Evolutionary conservation across 2,329 filamentous ascomycete genomes (phyloP).

Genomic region (Cyclaneusma minus): DNA sequence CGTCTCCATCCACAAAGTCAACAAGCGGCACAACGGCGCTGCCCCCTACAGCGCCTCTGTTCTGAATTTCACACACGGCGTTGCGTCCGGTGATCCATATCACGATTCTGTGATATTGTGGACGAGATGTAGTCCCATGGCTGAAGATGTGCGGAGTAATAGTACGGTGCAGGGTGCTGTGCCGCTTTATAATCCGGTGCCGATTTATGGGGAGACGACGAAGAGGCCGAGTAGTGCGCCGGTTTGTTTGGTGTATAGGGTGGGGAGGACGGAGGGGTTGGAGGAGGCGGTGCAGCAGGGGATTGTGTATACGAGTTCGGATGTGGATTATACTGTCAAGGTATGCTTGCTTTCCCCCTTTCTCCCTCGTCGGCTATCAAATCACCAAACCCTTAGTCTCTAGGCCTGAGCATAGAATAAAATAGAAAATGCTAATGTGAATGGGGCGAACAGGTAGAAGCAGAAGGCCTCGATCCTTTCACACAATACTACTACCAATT

Average conservation of each 20-base stretch:
- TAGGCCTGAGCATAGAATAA: no score
- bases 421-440: no score
- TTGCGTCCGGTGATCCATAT: slow-evolving; percentile 30
- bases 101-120: slow-evolving; percentile 42
- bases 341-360: slow-evolving; percentile 19
- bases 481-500: slow-evolving; percentile 60
- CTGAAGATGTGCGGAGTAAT: slow-evolving; percentile 29
- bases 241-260: slow-evolving; percentile 51
- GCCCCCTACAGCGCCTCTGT: slow-evolving; percentile 13
- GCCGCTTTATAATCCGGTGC: slow-evolving; percentile 28
- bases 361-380: slow-evolving; percentile 4
- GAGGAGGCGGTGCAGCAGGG: slow-evolving; percentile 36
- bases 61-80: slow-evolving; percentile 50
- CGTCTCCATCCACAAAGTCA: slow-evolving; percentile 46
- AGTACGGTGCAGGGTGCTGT: slow-evolving; percentile 26
- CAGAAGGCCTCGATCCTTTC: slow-evolving; percentile 42
- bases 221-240: slow-evolving; percentile 36
- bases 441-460: no score
- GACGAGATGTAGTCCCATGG: slow-evolving; percentile 29
- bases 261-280: slow-evolving; percentile 31
- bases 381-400: not conserved
- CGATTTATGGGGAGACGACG: no score
- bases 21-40: slow-evolving; percentile 18
- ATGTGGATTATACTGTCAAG: slow-evolving; percentile 65
- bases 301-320: slow-evolving; percentile 51